Percentiles rank a stretch among this genome's conserved stretches.
These are phyloP conservation scores for Neonectria faginata DNA, from an alignment of 2,329 filamentous ascomycete species.

Conservation along the genomic window DNA sequence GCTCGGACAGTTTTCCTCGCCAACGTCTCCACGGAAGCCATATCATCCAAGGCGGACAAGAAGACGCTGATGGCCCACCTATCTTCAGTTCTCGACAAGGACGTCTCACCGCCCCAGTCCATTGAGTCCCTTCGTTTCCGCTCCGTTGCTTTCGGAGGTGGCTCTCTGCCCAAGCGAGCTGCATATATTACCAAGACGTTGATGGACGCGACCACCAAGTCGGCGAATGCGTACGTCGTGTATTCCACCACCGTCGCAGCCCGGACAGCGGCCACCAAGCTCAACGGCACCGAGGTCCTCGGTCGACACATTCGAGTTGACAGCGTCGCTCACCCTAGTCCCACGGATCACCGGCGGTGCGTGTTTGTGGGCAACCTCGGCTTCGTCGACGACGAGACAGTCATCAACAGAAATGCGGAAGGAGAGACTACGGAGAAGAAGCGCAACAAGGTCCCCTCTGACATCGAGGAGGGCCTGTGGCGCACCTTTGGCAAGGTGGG, in stretches of 20 bases:
- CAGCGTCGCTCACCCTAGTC: constrained; percentile 86
- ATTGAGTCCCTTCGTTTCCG: constrained; percentile 94
- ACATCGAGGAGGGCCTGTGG: constrained; percentile 95
- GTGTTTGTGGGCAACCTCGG: constrained; percentile 97
- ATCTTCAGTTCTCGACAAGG: constrained; percentile 74
- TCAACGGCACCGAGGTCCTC: constrained; percentile 88
- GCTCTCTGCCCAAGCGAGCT: constrained; percentile 88
- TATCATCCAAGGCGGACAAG: constrained; percentile 84
- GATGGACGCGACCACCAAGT: constrained; percentile 91
- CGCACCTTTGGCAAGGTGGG: constrained; percentile 79
- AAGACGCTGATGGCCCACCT: constrained; percentile 83
- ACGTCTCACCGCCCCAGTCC: constrained; percentile 71
- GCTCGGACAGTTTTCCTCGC: constrained; percentile 91
- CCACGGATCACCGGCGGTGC: constrained; percentile 86
- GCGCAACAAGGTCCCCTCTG: constrained; percentile 79
- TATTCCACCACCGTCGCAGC: constrained; percentile 82
- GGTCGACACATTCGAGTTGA: constrained; percentile 92
- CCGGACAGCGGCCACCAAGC: constrained; percentile 76
- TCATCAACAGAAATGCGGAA: constrained; percentile 72
- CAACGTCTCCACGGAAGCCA: constrained; percentile 87
- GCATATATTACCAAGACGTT: constrained; percentile 91
- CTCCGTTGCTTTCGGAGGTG: constrained; percentile 85
- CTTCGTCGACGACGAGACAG: constrained; percentile 92
- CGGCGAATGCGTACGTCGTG: constrained; percentile 93
- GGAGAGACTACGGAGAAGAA: constrained; percentile 78